A percentile compares a stretch with the other conserved stretches of the same genome.
Conservation (phyloP, 176 grass and related monocot genomes). For the Themeda triandra region DNA sequence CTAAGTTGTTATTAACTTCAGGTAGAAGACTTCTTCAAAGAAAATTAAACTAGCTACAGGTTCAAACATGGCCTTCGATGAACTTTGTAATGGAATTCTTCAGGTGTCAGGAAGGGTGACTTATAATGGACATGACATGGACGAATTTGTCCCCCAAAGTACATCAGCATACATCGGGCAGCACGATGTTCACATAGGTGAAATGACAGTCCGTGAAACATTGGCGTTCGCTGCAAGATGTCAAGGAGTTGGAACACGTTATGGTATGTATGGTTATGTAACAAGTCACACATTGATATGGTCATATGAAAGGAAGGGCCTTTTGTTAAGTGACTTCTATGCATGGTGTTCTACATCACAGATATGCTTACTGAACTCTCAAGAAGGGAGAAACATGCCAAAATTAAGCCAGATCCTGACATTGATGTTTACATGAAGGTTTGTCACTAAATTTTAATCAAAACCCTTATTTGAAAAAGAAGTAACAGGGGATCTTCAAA, state of each 20-base stretch:
- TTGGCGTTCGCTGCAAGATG: background rate
- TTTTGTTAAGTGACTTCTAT: background rate
- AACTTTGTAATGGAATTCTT: conserved; percentile 14
- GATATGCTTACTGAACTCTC: background rate
- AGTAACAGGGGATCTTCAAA: too few relatives aligned
- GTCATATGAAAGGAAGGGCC: too few relatives aligned
- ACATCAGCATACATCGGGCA: conserved; percentile 84
- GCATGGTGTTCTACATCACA: background rate
- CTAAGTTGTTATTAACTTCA: background rate
- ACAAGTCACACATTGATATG: too few relatives aligned
- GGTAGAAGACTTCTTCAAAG: background rate
- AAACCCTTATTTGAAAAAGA: too few relatives aligned
- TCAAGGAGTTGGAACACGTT: background rate
- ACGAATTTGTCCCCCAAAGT: conserved; percentile 76
- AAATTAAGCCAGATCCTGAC: background rate
- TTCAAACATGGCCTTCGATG: background rate
- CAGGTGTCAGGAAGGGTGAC: conserved; percentile 50
- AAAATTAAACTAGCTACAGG: too few relatives aligned
- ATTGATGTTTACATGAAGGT: background rate
- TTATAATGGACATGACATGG: conserved; percentile 56
- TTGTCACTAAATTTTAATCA: too few relatives aligned
- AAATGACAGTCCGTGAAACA: conserved; percentile 91
- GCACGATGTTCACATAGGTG: conserved; percentile 74
- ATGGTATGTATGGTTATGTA: too few relatives aligned
- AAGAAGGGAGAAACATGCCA: background rate